Evolutionary conservation across 257 asterid species (phyloP), one percentile per base, ranked within the genome.

Genomic region (Jasminum sambac): DNA sequence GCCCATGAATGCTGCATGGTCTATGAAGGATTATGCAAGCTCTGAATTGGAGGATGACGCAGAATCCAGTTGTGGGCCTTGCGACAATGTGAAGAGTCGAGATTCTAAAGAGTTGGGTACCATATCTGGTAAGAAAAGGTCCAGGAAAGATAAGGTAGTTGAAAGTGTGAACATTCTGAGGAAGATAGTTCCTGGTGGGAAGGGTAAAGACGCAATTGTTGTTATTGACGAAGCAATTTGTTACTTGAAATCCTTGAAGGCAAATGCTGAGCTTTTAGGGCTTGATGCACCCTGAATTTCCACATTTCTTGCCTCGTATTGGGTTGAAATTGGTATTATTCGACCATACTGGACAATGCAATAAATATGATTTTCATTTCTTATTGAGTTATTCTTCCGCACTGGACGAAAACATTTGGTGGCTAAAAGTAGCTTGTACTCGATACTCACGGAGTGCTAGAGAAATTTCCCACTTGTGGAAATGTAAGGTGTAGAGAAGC

Each of bases 171-270:
- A 82, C 73, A 76, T 85, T 76, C 81, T 93, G 75, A 87, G 76
- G 79, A 80, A 81, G 70, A 74, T 93, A 38, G 76, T 93, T 62
- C 97, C 98, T 5, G 80, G 78, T 42, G 86, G 76, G 50, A 78
- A 85, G 14, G 96, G 88, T 66, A 87, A 87, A 77, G 90, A 85
- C 14, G 75, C 92, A 0, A 65, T 79, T 44, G 81, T 70, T 61
- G 88, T 91, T 60, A 85, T 93, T 26, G 97, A 90, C 46, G 91
- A 86, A 70, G 96, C 98, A 6, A 89, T 93, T 44, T 75, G 42
- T 34, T 93, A 80, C 84, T 79, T 93, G 86, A 90, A 81, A 66
- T 76, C 88, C 50, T 79, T 93, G 83, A 93, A 85, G 80, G 85
- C 48, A 63, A 70, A 90, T 77, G 97, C 89, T 73, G 73, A 71